A percentile compares a stretch with the other conserved stretches of the same genome.
Evolutionary conservation across 495 filamentous ascomycete species (phyloP).

Genomic region (Copromyces sp.): DNA sequence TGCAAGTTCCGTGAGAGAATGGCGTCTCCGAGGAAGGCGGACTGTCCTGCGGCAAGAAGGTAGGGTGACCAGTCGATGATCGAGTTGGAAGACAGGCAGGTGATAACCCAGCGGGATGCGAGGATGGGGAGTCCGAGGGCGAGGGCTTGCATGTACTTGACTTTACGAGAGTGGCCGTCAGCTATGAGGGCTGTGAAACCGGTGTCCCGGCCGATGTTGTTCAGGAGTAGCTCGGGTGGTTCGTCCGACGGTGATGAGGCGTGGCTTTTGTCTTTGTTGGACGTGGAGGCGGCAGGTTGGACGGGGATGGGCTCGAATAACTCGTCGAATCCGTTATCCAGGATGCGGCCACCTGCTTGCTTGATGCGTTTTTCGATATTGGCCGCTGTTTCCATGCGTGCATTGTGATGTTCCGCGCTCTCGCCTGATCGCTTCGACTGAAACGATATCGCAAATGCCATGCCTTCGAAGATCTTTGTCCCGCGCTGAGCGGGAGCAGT

Average conservation of each 20-base stretch:
- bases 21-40: slow-evolving; percentile 61
- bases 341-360: slow-evolving; percentile 58
- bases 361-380: slow-evolving; percentile 34
- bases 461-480: slow-evolving; percentile 51
- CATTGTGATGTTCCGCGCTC: slow-evolving; percentile 38
- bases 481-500: not conserved
- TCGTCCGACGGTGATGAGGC: slow-evolving; percentile 2
- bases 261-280: not conserved
- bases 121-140: slow-evolving; percentile 84
- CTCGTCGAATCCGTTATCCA: slow-evolving; percentile 71
- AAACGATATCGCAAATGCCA: slow-evolving; percentile 75
- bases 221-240: slow-evolving; percentile 24
- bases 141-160: slow-evolving; percentile 92
- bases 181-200: slow-evolving; percentile 83
- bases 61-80: slow-evolving; percentile 71
- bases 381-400: slow-evolving; percentile 34
- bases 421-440: slow-evolving; percentile 40
- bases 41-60: slow-evolving; percentile 78
- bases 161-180: slow-evolving; percentile 74
- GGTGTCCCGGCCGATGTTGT: slow-evolving; percentile 36
- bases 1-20: slow-evolving; percentile 62
- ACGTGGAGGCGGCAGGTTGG: slow-evolving; percentile 10
- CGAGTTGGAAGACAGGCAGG: slow-evolving; percentile 50
- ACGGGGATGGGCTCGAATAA: slow-evolving; percentile 54
- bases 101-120: slow-evolving; percentile 65